Base-by-base conservation (phyloP, 345 rosid genomes). In the Eucalyptus curtisii region DNA sequence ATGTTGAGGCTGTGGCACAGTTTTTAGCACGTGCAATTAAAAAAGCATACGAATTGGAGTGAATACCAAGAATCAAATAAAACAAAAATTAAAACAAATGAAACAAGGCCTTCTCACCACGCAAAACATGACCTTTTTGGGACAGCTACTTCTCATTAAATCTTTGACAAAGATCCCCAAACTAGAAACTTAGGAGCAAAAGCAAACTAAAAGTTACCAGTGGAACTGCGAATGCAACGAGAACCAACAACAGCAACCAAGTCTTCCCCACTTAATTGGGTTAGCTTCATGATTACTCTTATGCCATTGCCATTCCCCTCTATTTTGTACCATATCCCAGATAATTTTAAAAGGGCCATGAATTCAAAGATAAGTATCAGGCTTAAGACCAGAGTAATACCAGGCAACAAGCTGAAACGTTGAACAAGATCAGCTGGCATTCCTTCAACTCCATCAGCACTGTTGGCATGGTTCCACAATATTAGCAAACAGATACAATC, bases 371-470 rank as follows among this genome's bases (percentile, higher is more conserved):
- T 44, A 40, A 55, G 85, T 53, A 52, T 55, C 30, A 27, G 31
- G 53, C 64, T 68, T 87, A 31, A 33, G 31, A 55, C 49, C 86
- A 86, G 55, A 49, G 89, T 86, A 53, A 22, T 92, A 96, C 99
- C 99, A 90, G 99, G 99, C 87, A 97, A 92, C 91, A 95, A 92
- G 90, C 89, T 93, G 89, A 95, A 94, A 87, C 68, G 47, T 85
- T 96, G 93, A 88, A 89, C 25, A 91, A 94, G 97, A 92, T 94
- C 95, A 66, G 89, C 45, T 86, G 90, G 89, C 87, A 91, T 91
- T 86, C 91, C 93, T 49, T 89, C 90, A 89, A 86, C 88, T 88
- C 94, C 94, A 47, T 88, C 92, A 87, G 94, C 92, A 88, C 99
- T 97, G 94, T 11, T 22, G 84, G 84, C 84, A 76, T 40, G 14